Conservation (phyloP, 306 rosid species). For the Cicer cuneatum region DNA sequence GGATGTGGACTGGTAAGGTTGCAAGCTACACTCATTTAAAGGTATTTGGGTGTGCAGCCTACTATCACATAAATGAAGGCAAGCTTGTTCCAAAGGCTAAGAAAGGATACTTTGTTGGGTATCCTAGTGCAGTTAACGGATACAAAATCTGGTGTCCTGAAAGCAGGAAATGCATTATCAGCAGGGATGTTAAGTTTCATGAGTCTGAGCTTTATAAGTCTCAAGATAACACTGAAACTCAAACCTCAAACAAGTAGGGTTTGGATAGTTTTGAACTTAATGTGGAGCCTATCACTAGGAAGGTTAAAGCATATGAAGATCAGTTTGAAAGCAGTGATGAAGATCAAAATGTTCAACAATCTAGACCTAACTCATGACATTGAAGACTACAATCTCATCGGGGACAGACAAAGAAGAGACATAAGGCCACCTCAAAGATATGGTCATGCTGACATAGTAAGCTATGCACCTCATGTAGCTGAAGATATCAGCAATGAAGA, state of each 20-base stretch:
- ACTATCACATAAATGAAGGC: too few relatives aligned
- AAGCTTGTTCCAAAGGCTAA: neutral
- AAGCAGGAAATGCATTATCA: neutral
- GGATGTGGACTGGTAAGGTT: neutral
- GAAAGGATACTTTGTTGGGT: neutral
- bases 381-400: too few relatives aligned
- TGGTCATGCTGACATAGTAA: neutral
- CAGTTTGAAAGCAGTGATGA: too few relatives aligned
- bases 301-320: too few relatives aligned
- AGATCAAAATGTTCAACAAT: too few relatives aligned
- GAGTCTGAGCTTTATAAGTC: neutral
- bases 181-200: neutral
- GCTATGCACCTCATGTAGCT: neutral
- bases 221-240: neutral
- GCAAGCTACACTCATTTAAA: too few relatives aligned
- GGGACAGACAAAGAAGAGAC: neutral
- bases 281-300: too few relatives aligned
- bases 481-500: neutral
- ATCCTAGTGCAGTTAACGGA: neutral
- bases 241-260: neutral
- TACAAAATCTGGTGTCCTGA: too few relatives aligned
- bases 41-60: too few relatives aligned
- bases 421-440: neutral
- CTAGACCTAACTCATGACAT: neutral
- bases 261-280: too few relatives aligned